Evolutionary conservation across 805 yeast genomes (phyloP).

Genomic region (Grigorovia yakushimaensis): DNA sequence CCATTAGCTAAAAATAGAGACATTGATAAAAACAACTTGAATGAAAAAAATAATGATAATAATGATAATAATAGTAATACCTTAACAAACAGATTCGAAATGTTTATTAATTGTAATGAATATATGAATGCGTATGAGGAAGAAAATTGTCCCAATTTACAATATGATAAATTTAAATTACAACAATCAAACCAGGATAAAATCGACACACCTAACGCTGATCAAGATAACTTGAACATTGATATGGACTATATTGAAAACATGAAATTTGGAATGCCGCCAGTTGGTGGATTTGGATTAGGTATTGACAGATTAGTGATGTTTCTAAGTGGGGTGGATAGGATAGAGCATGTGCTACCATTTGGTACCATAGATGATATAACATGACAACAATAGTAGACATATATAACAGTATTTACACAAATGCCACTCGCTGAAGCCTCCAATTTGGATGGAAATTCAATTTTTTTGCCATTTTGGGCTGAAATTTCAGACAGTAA

Average conservation of each 20-base stretch:
- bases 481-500: no score
- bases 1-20: conserved; percentile 70
- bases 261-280: conserved; percentile 92
- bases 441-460: no score
- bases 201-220: conserved; percentile 29
- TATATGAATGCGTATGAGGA: conserved; percentile 92
- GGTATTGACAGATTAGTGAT: conserved; percentile 85
- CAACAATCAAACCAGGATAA: conserved; percentile 37
- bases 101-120: conserved; percentile 73
- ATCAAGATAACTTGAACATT: conserved; percentile 42
- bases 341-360: conserved; percentile 67
- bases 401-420: background rate
- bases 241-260: conserved; percentile 63
- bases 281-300: conserved; percentile 97
- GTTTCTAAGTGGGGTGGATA: conserved; percentile 52
- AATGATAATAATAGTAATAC: conserved; percentile 5
- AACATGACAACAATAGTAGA: conserved; percentile 15
- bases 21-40: conserved; percentile 6
- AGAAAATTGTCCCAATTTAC: conserved; percentile 79
- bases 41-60: conserved; percentile 11
- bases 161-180: conserved; percentile 47
- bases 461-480: no score
- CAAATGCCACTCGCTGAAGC: background rate
- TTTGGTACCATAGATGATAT: conserved; percentile 73
- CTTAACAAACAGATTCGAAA: conserved; percentile 67